Conservation (phyloP, 2,329 filamentous ascomycete species). For the Periglandula ipomoeae region DNA sequence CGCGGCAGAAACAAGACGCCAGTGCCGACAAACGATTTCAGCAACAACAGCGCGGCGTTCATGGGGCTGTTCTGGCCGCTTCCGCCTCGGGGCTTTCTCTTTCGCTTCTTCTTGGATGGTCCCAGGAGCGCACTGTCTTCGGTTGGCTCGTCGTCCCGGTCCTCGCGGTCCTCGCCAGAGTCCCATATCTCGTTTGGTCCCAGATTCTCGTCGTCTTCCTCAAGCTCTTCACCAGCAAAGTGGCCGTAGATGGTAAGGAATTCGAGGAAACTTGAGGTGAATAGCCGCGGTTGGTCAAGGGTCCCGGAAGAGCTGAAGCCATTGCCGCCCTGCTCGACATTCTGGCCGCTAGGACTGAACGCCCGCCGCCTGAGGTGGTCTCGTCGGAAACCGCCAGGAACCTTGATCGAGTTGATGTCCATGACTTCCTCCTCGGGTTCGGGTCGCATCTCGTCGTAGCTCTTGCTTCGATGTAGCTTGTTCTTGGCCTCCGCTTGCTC, state of each 20-base stretch:
- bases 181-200: conserved; percentile 86
- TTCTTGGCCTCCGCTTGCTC: conserved; percentile 71
- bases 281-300: conserved; percentile 41
- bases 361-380: conserved; percentile 76
- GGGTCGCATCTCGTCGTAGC: conserved; percentile 70
- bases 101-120: conserved; percentile 62
- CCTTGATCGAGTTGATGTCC: conserved; percentile 83
- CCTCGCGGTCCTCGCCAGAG: conserved; percentile 61
- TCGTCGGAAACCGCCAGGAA: conserved; percentile 86
- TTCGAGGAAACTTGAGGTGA: conserved; percentile 91
- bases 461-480: conserved; percentile 71
- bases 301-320: conserved; percentile 23
- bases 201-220: conserved; percentile 89
- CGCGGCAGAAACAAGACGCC: conserved; percentile 88
- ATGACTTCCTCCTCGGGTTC: conserved; percentile 71
- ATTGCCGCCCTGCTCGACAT: conserved; percentile 23
- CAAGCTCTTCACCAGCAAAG: conserved; percentile 92
- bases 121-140: conserved; percentile 81
- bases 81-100: conserved; percentile 64
- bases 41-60: conserved; percentile 72
- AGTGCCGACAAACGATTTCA: conserved; percentile 97
- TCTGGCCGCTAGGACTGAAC: conserved; percentile 42
- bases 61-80: conserved; percentile 69
- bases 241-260: conserved; percentile 93
- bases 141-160: conserved; percentile 68